Percentiles rank a stretch among this genome's conserved stretches.
Conservation (phyloP, 2,329 filamentous ascomycete species). For the Diatrype stigma region DNA sequence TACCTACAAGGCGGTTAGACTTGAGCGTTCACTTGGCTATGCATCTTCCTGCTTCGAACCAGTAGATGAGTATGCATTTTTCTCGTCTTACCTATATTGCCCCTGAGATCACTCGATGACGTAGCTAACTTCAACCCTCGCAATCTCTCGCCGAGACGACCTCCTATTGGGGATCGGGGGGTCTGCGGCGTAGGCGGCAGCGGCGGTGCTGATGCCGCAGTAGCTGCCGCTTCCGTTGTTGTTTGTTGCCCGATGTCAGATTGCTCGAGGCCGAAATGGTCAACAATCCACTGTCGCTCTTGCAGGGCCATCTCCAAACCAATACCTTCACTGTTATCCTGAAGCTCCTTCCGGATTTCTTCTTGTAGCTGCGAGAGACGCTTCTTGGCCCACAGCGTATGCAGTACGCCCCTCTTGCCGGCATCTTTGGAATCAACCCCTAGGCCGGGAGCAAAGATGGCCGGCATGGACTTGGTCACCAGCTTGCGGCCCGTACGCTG, state of each 20-base stretch:
- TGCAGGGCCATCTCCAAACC: slow-evolving; percentile 79
- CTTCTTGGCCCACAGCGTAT: slow-evolving; percentile 87
- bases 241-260: slow-evolving; percentile 24
- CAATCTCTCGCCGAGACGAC: slow-evolving; percentile 72
- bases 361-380: slow-evolving; percentile 68
- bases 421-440: slow-evolving; percentile 61
- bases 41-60: neutral
- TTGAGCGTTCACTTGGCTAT: neutral
- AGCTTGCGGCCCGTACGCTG: slow-evolving; percentile 35
- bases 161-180: slow-evolving; percentile 62
- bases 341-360: slow-evolving; percentile 73
- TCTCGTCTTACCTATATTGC: slow-evolving; percentile 44
- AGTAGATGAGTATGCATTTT: neutral
- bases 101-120: slow-evolving; percentile 59
- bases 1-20: slow-evolving; percentile 20
- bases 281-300: slow-evolving; percentile 81
- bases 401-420: slow-evolving; percentile 76
- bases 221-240: slow-evolving; percentile 10
- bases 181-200: slow-evolving; percentile 42
- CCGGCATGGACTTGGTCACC: slow-evolving; percentile 73
- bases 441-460: slow-evolving; percentile 77
- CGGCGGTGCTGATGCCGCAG: slow-evolving; percentile 21
- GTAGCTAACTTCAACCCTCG: slow-evolving; percentile 76
- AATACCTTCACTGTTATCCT: slow-evolving; percentile 73
- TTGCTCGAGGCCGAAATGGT: slow-evolving; percentile 66